Evolutionary conservation across 345 rosid genomes (phyloP), one percentile per base, ranked within the genome.

Genomic region (Citrus glauca): DNA sequence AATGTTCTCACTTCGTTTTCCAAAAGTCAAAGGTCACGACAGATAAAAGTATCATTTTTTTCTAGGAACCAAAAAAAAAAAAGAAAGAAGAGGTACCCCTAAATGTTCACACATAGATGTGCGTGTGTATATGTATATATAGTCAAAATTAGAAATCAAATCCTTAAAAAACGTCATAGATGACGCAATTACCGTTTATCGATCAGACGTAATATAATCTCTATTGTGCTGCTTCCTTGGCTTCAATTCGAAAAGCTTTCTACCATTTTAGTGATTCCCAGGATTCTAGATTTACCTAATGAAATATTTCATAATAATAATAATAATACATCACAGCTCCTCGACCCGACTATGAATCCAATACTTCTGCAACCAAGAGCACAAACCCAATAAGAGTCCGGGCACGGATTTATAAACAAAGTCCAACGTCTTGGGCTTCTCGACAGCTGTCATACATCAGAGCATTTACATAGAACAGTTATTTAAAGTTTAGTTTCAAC

Each of bases 391-490:
- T 32, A 32, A 33, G 4, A 65, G 4, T 64, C 19, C 35, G 1
- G 13, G 9, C 14, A 35, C 14, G 5, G 69, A 66, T 35, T 66
- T 16, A 16, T 50, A 50, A 66, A 20, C 42, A 35, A 2, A 33
- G 27, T 35, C 2, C 27, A 0, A 19, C 27, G 20, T 35, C 42
- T 19, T 66, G 20, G 40, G 69, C 40, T 17, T 65, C 20, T 50
- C 72, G 16, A 63, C 72, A 63, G 28, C 38, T 13, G 37, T 68
- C 4, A 6, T 3, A 42, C 72, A 42, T 3, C 20, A 42, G n/a
- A 59, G 22, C 17, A 81, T 83, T 79, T 83, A 83, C 85, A 80
- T 40, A 40, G 45, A 61, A 66, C 28, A 66, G 33, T 61, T 48
- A 50, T 64, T 38, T 2, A 28, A 9, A 38, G 68, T 33, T 50